Conservation (phyloP, 2,329 filamentous ascomycete genomes). For the Ophiosphaerella herpotricha region DNA sequence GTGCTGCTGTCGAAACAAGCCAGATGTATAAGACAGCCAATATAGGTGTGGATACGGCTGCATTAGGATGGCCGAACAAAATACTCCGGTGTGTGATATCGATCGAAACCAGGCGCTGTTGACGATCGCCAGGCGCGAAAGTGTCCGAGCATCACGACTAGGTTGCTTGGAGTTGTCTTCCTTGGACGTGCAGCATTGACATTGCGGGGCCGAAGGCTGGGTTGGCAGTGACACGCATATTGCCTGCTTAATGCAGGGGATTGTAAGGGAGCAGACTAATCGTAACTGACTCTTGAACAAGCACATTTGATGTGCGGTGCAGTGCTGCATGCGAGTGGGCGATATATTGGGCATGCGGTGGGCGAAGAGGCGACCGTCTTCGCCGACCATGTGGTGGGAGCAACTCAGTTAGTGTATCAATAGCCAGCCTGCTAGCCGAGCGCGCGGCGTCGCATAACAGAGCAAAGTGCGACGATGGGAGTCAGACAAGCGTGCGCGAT, state of each 20-base stretch:
- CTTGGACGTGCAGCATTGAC: conserved; percentile 23
- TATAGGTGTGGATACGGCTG: conserved; percentile 28
- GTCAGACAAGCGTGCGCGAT: background rate
- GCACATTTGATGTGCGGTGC: background rate
- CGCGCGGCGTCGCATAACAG: conserved; percentile 3
- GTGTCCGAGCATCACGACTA: conserved; percentile 39
- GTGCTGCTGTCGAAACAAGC: conserved; percentile 29
- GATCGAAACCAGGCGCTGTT: conserved; percentile 36
- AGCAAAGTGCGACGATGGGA: conserved; percentile 6
- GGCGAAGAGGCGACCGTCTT: conserved; percentile 1
- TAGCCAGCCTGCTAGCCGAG: conserved; percentile 7
- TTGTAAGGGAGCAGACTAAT: background rate
- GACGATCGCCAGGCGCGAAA: conserved; percentile 41
- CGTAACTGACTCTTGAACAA: background rate
- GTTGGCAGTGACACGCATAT: conserved; percentile 32
- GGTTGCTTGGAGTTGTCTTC: conserved; percentile 28
- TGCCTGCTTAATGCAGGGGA: conserved; percentile 13
- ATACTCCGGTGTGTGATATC: conserved; percentile 43
- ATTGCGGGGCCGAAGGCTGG: conserved; percentile 34
- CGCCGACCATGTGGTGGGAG: background rate
- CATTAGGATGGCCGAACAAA: conserved; percentile 33
- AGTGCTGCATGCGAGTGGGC: conserved; percentile 3
- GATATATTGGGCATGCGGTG: background rate
- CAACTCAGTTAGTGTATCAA: conserved; percentile 7
- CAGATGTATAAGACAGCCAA: conserved; percentile 24